Base-by-base conservation (phyloP, 192 early-diverging fungal genomes). In the Oehlia diaphana region DNA sequence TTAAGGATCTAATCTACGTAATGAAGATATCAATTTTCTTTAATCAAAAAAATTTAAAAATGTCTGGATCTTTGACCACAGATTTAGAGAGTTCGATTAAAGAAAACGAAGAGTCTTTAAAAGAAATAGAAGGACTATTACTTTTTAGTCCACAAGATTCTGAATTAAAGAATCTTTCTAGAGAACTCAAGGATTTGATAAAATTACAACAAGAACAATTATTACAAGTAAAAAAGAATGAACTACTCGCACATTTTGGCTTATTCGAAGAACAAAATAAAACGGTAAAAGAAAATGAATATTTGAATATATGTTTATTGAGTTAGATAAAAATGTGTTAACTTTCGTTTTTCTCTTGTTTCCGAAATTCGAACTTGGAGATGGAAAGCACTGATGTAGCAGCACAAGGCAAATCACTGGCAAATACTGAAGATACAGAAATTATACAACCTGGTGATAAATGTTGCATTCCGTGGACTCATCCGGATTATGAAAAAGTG, bases 401-500 rank as follows among this genome's bases (percentile, higher is more conserved):
- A 31, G n/a, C 28, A 65, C 28, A 28, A 65, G 0, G 10, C 2
- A 47, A 50, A 47, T n/a, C 47, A 8, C 7, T 53, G 2, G 26
- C 3, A 13, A 13, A 23, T 23, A 72, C 19, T 53, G 13, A 42
- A 28, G 70, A 72, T 2, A 49, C 21, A 21, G 71, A 72, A 50
- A 50, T 37, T 8, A n/a, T 72, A 53, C 42, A 72, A 14, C n/a
- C 47, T 4, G 71, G 71, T 28, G 47, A 53, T 26, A 72, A 72
- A 53, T 72, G 71, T 72, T 72, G 71, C 12, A 31, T 72, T 26
- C 71, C 71, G 33, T 72, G 44, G n/a, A 72, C 47, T 31, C 71
- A 72, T 72, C 71, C 71, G 6, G 71, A 72, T 7, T 50, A 72
- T 72, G 44, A 72, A 16, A 72, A 72, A 49, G 71, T 72, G 13